Evolutionary conservation across 2,329 filamentous ascomycete genomes (phyloP).

Genomic region (Neospermospora avenae): DNA sequence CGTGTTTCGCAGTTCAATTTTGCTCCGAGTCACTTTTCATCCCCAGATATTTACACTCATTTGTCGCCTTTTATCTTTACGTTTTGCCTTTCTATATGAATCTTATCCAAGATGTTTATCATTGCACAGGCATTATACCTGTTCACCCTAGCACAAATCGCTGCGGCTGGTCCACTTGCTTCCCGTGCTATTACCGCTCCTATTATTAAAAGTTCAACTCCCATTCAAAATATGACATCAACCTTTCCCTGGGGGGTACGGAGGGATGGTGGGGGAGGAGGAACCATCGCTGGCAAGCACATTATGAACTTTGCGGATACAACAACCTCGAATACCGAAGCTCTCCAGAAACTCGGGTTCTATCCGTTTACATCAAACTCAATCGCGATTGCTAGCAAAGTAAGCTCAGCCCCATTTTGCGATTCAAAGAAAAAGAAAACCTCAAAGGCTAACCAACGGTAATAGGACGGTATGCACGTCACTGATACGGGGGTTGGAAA

Average conservation of each 20-base stretch:
- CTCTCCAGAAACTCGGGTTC: neutral
- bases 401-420: neutral
- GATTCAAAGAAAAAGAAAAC: neutral
- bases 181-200: neutral
- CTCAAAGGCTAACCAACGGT: neutral
- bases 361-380: neutral
- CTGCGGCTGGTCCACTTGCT: slow-evolving; percentile 3
- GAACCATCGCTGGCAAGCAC: slow-evolving; percentile 1
- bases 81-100: neutral
- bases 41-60: neutral
- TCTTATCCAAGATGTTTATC: neutral
- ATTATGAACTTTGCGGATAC: slow-evolving; percentile 7
- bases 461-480: slow-evolving; percentile 1
- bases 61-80: neutral
- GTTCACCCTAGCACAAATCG: neutral
- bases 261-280: slow-evolving; percentile 1
- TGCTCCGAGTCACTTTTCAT: neutral
- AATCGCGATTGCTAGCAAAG: neutral
- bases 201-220: neutral
- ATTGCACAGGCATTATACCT: neutral
- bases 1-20: neutral
- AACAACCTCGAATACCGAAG: neutral
- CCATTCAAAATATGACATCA: neutral
- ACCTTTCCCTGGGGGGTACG: neutral
- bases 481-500: neutral